These are phyloP conservation scores for Pythium scleroteichum DNA, from an alignment of 352 stramenopile species.

Conservation along the genomic window DNA sequence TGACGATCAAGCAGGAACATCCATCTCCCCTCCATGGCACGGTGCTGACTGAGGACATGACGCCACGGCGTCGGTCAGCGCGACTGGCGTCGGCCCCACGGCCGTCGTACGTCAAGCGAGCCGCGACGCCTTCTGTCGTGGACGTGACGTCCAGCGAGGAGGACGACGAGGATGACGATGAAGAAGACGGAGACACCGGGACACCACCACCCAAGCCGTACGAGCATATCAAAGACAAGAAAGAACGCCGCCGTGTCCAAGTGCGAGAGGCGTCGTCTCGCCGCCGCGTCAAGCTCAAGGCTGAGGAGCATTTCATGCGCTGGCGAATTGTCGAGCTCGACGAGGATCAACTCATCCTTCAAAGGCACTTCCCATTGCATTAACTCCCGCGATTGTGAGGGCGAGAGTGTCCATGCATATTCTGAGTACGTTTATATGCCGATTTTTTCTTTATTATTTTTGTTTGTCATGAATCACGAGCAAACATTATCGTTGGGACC, in stretches of 20 bases:
- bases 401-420: no score
- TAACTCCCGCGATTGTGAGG: no score
- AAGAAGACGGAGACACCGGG: slow-evolving; percentile 1
- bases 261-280: slow-evolving; percentile 9
- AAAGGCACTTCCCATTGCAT: slow-evolving; percentile 1
- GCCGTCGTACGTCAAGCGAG: not conserved
- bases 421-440: not conserved
- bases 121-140: not conserved
- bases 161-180: slow-evolving; percentile 1
- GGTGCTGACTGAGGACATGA: not conserved
- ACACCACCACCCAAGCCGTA: not conserved
- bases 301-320: slow-evolving; percentile 7
- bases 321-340: slow-evolving; percentile 1
- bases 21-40: not conserved
- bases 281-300: slow-evolving; percentile 15
- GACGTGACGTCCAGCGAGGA: slow-evolving; percentile 5
- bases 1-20: not conserved
- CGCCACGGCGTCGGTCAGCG: slow-evolving; percentile 2
- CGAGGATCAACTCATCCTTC: slow-evolving; percentile 2
- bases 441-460: slow-evolving; percentile 2
- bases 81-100: slow-evolving; percentile 8
- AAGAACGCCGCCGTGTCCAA: slow-evolving; percentile 10
- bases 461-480: not conserved
- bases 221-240: slow-evolving; percentile 5
- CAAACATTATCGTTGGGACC: no score